A percentile compares a stretch with the other conserved stretches of the same genome.
Evolutionary conservation across 129 eudicot genomes (phyloP).

Genomic region (Flaveria robusta): DNA sequence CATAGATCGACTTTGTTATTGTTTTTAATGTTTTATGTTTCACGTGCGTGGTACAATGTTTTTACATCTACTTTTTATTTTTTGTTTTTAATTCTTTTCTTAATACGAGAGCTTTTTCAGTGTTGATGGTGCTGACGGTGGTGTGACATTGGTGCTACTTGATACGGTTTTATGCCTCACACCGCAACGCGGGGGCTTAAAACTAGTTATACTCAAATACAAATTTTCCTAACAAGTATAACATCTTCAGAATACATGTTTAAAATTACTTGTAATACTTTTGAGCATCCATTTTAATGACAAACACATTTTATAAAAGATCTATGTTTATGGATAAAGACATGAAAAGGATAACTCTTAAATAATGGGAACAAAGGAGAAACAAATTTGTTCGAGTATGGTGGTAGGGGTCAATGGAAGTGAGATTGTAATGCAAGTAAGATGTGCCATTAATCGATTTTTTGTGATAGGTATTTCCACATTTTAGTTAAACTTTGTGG

Average conservation of each 20-base stretch:
- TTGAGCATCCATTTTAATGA: background rate
- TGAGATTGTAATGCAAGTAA: constrained; percentile 34
- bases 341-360: constrained; percentile 14
- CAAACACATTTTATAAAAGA: constrained; percentile 1
- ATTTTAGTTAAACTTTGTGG: constrained; percentile 27
- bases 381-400: constrained; percentile 8
- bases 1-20: too few species aligned
- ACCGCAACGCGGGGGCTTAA: too few species aligned
- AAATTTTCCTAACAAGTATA: background rate
- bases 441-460: constrained; percentile 22
- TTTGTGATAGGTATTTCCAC: constrained; percentile 27
- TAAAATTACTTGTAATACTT: background rate
- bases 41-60: too few species aligned
- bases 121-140: too few species aligned
- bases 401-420: constrained; percentile 40
- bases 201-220: too few species aligned
- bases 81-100: too few species aligned
- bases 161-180: too few species aligned
- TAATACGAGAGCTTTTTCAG: too few species aligned
- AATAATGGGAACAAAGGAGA: constrained; percentile 19
- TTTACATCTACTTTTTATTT: too few species aligned
- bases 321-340: constrained; percentile 21
- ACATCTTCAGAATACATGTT: background rate
- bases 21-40: too few species aligned
- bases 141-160: too few species aligned